These are phyloP conservation scores for Cercophora newfieldiana DNA, from an alignment of 495 filamentous ascomycete species.

Conservation along the genomic window DNA sequence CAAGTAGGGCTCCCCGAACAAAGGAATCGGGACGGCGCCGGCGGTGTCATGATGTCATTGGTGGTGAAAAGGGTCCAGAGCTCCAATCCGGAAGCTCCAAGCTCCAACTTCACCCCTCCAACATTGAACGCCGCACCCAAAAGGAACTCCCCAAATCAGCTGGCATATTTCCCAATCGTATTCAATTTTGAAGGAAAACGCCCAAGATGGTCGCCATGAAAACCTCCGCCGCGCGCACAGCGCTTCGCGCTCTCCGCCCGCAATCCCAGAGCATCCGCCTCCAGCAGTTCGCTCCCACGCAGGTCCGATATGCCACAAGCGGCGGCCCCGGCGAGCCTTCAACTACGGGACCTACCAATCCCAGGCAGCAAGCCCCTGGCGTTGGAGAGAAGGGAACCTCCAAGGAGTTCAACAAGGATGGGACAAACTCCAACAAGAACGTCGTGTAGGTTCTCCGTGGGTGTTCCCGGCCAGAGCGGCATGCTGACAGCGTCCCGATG, in stretches of 20 bases:
- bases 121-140: not conserved
- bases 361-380: not conserved
- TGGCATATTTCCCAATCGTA: not conserved
- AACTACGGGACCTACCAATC: not conserved
- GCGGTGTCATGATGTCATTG: not conserved
- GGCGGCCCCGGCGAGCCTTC: not conserved
- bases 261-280: not conserved
- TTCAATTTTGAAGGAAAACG: not conserved
- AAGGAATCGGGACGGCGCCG: not conserved
- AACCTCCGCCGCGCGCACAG: conserved; percentile 6
- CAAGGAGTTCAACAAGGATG: conserved; percentile 16
- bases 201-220: conserved; percentile 4
- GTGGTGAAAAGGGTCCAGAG: not conserved
- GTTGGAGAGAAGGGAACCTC: conserved; percentile 9
- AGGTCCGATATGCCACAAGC: not conserved
- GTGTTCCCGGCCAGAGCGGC: not conserved
- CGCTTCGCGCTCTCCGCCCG: not conserved
- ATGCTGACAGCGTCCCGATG: not conserved
- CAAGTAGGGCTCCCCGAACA: not conserved
- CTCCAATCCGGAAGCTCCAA: not conserved
- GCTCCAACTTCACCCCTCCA: not conserved
- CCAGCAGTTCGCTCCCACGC: not conserved
- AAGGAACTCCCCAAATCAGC: not conserved
- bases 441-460: conserved; percentile 17
- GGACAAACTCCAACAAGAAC: conserved; percentile 31